Evolutionary conservation across 495 filamentous ascomycete genomes (phyloP), one percentile per base, ranked within the genome.

Genomic region (Patellaria atrata): DNA sequence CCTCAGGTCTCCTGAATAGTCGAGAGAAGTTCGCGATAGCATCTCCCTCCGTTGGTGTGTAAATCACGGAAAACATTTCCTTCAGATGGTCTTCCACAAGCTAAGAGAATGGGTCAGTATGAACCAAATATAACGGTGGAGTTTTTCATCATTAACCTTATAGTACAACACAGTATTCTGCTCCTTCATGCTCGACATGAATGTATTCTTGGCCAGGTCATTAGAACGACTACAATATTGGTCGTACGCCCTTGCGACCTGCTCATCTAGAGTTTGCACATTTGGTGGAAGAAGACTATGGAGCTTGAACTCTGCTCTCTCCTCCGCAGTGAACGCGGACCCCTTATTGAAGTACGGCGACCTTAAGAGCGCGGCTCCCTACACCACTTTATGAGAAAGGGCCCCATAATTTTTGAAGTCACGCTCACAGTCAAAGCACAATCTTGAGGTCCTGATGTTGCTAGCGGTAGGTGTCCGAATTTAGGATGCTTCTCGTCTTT

Each of bases 11-110:
- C 25, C 85, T 59, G 47, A 92, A 92, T 2, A 86, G 41, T 2
- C 77, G 59, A 4, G 83, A 91, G 51, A 79, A 92, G 47, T 85
- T 79, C 54, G 79, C 67, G 37, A 92, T 92, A 1, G 85, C 84
- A n/a, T 91, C 82, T 3, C 80, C 83, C 54, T 92, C 84, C 0
- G 85, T 92, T 0, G 85, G 84, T 0, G 84, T 92, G 51, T 92
- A 93, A 20, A 93, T 82, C 8, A 93, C 58, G 26, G 74, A 69
- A 46, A 92, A 83, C 79, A 93, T 86, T 53, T 93, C 85, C 42
- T 79, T 78, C 3, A 81, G 51, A 52, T 82, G 71, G 0, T 70
- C 62, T 55, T 71, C 63, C 14, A 82, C 59, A 12, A 80, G 60
- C 68, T 74, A 39, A 2, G 3, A 17, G 11, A 4, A 35, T 2